Evolutionary conservation across 495 filamentous ascomycete species (phyloP), one percentile per base, ranked within the genome.

Genomic region (Aspergillus baeticus): DNA sequence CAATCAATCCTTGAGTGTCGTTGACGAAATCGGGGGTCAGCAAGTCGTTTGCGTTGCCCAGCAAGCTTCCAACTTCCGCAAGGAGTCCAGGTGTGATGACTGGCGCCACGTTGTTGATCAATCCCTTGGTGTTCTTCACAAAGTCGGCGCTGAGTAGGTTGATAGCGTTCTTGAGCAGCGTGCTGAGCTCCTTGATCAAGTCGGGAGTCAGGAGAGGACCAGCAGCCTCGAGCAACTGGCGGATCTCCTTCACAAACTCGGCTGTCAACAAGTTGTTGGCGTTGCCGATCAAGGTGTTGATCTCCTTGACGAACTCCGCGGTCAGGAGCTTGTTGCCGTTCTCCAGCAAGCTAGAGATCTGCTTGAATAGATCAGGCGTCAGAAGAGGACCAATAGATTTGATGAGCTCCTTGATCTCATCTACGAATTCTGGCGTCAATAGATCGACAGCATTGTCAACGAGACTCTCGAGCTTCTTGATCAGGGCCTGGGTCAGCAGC

Each of bases 21-120:
- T 76, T 66, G 23, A 78, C 72, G 53, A 78, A 77, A 11, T 63
- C 59, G 11, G 53, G 55, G 1, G 74, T 77, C 18, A 80, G 54
- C 14, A 80, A 65, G 22, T 62, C 62, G 47, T 72, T 72, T 10
- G 76, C 76, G 53, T 77, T 79, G 17, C 58, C 61, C 43, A 80
- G 56, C 13, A 80, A 65, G 21, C 69, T 62, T 29, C 69, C 57
- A 3, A 78, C 66, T n/a, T 74, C 68, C 29, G 66, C 63, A 37
- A 78, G 63, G 10, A 75, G 69, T 13, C 68, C 60, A 1, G 68
- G 54, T 5, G 69, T 75, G 2, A 80, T 26, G 11, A 77, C 56
- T 15, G 69, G 68, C 23, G 64, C 60, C n/a, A 74, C 58, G 7
- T 69, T 63, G 29, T 48, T 51, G 23, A 80, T 62, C 49, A 80